Conservation (phyloP, 148 eudicot species). For the Vaccinium corymbosum region DNA sequence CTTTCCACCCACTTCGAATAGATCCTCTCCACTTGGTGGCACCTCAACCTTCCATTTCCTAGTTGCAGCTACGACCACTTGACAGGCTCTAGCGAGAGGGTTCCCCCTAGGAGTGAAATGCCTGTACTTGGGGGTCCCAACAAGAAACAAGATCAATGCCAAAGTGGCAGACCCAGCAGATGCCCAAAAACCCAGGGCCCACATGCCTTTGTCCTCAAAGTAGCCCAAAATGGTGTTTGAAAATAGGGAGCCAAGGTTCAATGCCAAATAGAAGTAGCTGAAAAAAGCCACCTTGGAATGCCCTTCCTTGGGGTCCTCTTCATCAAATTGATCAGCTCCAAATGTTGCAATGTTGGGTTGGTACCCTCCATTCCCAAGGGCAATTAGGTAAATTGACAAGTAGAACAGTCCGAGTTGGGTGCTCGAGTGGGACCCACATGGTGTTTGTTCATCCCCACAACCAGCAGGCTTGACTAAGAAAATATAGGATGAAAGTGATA, state of each 20-base stretch:
- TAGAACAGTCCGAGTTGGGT: slow-evolving; percentile 38
- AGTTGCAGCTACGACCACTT: slow-evolving; percentile 50
- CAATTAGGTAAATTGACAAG: slow-evolving; percentile 56
- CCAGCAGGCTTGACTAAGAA: slow-evolving; percentile 58
- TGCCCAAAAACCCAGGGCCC: slow-evolving; percentile 66
- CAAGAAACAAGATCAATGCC: slow-evolving; percentile 46
- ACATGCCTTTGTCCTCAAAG: slow-evolving; percentile 58
- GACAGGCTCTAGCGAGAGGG: slow-evolving; percentile 52
- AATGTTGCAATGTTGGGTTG: slow-evolving; percentile 81
- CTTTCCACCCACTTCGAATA: slow-evolving; percentile 44
- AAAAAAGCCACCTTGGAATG: slow-evolving; percentile 59
- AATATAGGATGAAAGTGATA: slow-evolving; percentile 57
- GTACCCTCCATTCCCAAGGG: slow-evolving; percentile 78
- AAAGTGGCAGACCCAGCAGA: slow-evolving; percentile 47
- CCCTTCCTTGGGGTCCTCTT: slow-evolving; percentile 48
- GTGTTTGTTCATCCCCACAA: slow-evolving; percentile 48
- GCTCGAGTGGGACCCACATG: slow-evolving; percentile 44
- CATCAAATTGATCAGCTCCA: slow-evolving; percentile 79
- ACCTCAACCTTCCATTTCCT: slow-evolving; percentile 42
- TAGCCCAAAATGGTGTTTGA: slow-evolving; percentile 69
- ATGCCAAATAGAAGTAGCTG: slow-evolving; percentile 68
- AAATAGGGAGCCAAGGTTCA: slow-evolving; percentile 66
- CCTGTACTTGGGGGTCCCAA: slow-evolving; percentile 57
- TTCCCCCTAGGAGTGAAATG: slow-evolving; percentile 56
- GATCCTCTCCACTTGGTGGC: slow-evolving; percentile 33